Percentiles rank a stretch among this genome's conserved stretches.
Conservation (phyloP, 495 filamentous ascomycete genomes). For the Darksidea phi region DNA sequence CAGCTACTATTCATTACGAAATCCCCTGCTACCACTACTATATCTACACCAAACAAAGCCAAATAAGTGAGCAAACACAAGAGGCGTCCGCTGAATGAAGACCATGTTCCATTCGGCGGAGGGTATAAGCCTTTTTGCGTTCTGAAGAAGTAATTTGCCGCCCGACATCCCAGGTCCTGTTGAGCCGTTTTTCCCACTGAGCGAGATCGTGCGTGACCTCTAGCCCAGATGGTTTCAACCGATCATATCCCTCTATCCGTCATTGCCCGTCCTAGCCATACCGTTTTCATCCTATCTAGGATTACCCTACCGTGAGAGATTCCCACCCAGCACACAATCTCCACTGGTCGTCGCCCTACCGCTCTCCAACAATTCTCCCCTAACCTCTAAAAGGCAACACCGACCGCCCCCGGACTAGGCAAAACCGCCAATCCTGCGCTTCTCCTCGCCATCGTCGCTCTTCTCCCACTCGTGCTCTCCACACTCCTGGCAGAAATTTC, state of each 20-base stretch:
- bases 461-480: background rate
- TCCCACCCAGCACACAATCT: background rate
- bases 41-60: background rate
- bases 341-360: too few relatives aligned
- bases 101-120: background rate
- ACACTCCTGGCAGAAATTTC: constrained; percentile 6
- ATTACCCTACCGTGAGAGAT: background rate
- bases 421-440: background rate
- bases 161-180: too few relatives aligned
- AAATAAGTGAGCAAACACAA: constrained; percentile 2
- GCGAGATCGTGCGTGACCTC: too few relatives aligned
- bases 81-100: constrained; percentile 4
- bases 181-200: too few relatives aligned
- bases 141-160: too few relatives aligned
- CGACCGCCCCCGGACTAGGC: constrained; percentile 22
- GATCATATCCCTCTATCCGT: too few relatives aligned
- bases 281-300: background rate
- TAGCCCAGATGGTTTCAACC: too few relatives aligned
- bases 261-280: too few relatives aligned
- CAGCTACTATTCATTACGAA: too few relatives aligned
- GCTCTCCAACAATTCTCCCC: background rate
- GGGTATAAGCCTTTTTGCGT: constrained; percentile 11
- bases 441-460: background rate
- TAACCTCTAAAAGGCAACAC: constrained; percentile 28
- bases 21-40: too few relatives aligned